phyloP scores from a whole-genome alignment of 2,329 filamentous ascomycete species.

The Sphaerulina musiva region DNA sequence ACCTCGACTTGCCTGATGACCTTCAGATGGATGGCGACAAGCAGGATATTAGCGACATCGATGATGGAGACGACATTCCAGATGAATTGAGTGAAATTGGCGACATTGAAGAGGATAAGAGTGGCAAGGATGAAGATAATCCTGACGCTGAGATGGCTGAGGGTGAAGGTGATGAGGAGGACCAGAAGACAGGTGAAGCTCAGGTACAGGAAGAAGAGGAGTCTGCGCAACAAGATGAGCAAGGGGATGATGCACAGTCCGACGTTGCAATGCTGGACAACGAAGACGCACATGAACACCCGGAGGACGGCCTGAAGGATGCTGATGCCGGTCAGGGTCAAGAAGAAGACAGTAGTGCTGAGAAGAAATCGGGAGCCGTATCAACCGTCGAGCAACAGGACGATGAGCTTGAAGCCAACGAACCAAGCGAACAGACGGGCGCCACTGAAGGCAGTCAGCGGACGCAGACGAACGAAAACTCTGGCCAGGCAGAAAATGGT shows the following conservation, averaged over 20 bases:
- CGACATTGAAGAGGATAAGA: slow-evolving; percentile 13
- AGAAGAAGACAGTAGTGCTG: slow-evolving; percentile 36
- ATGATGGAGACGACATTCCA: slow-evolving; percentile 32
- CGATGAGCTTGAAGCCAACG: slow-evolving; percentile 21
- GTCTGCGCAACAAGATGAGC: slow-evolving; percentile 33
- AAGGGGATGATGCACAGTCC: slow-evolving; percentile 36
- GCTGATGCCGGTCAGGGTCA: slow-evolving; percentile 39
- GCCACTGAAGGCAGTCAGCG: slow-evolving; percentile 22
- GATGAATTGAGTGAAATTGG: slow-evolving; percentile 21
- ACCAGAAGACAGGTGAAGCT: slow-evolving; percentile 20
- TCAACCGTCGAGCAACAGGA: slow-evolving; percentile 35
- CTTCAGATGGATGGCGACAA: slow-evolving; percentile 72
- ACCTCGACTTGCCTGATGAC: slow-evolving; percentile 78
- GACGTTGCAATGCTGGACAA: slow-evolving; percentile 38
- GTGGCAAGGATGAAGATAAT: slow-evolving; percentile 16
- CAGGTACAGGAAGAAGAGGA: slow-evolving; percentile 33
- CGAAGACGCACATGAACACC: slow-evolving; percentile 35
- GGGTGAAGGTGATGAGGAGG: slow-evolving; percentile 18
- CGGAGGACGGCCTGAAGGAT: slow-evolving; percentile 42
- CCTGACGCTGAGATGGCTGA: slow-evolving; percentile 23
- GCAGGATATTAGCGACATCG: slow-evolving; percentile 44
- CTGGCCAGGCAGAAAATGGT: slow-evolving; percentile 17
- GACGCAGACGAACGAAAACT: slow-evolving; percentile 13
- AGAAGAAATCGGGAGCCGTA: slow-evolving; percentile 35
- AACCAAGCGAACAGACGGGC: slow-evolving; percentile 22